Percentiles rank a stretch among this genome's conserved stretches.
Conservation (phyloP, 805 yeast genomes). For the Starmera amethionina region DNA sequence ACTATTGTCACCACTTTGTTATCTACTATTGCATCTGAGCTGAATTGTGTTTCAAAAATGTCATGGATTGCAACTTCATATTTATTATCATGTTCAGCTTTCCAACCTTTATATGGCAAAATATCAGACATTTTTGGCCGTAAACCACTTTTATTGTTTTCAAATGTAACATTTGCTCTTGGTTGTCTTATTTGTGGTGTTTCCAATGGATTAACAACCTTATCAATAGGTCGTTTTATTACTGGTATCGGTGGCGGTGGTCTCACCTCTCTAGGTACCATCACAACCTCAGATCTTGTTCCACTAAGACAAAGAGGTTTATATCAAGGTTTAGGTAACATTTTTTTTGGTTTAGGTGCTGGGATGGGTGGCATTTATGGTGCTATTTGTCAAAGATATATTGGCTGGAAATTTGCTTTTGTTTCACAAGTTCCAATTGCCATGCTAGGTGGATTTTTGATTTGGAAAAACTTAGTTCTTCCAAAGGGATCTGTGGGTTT, state of each 20-base stretch:
- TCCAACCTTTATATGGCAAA: slow-evolving; percentile 59
- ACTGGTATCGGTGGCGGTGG: slow-evolving; percentile 92
- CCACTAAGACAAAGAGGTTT: slow-evolving; percentile 69
- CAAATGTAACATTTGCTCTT: slow-evolving; percentile 28
- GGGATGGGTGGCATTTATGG: slow-evolving; percentile 57
- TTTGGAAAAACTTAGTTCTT: slow-evolving; percentile 26
- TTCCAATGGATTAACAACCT: slow-evolving; percentile 10
- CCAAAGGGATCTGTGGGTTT: slow-evolving; percentile 45
- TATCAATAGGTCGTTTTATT: slow-evolving; percentile 49
- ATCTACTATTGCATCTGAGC: slow-evolving; percentile 55
- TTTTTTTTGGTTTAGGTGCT: slow-evolving; percentile 68
- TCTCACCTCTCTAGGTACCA: slow-evolving; percentile 57
- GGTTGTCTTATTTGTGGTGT: slow-evolving; percentile 34
- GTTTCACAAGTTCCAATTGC: slow-evolving; percentile 44
- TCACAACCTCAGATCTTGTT: slow-evolving; percentile 65
- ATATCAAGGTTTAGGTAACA: slow-evolving; percentile 71
- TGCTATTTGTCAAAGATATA: slow-evolving; percentile 39
- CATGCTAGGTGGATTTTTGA: slow-evolving; percentile 27
- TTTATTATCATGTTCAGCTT: slow-evolving; percentile 51
- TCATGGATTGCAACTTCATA: slow-evolving; percentile 65
- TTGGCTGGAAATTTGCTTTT: slow-evolving; percentile 65
- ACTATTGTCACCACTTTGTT: slow-evolving; percentile 57
- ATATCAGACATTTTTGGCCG: slow-evolving; percentile 59
- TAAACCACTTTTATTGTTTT: slow-evolving; percentile 29
- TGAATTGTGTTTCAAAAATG: slow-evolving; percentile 48